Percentiles rank a stretch among this genome's conserved stretches.
Conservation (phyloP, 2,329 filamentous ascomycete species). For the Pseudogymnoascus destructans region DNA sequence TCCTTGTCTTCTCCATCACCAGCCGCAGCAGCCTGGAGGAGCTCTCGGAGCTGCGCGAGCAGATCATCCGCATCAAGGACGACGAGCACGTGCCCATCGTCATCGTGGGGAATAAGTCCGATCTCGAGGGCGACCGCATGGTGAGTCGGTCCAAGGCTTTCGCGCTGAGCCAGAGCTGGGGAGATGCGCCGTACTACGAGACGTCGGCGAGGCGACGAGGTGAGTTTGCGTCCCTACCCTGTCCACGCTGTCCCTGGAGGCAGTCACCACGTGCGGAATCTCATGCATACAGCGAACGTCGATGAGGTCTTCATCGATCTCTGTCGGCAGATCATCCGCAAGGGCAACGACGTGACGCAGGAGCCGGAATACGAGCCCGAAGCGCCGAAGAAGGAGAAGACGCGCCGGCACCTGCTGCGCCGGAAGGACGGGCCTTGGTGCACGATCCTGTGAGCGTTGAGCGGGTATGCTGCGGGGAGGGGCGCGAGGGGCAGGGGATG, state of each 20-base stretch:
- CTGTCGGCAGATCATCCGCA: conserved; percentile 52
- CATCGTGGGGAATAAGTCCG: conserved; percentile 62
- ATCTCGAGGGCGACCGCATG: conserved; percentile 57
- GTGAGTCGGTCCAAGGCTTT: conserved; percentile 54
- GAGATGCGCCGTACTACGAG: conserved; percentile 61
- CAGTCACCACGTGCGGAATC: not conserved
- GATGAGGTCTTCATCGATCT: conserved; percentile 60
- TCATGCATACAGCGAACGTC: conserved; percentile 39
- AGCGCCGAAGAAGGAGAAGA: conserved; percentile 25
- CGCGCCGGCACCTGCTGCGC: conserved; percentile 13
- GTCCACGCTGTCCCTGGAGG: not conserved
- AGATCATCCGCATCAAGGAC: conserved; percentile 62
- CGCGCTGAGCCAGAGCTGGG: conserved; percentile 54
- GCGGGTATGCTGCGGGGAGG: not conserved
- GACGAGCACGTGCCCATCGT: conserved; percentile 57
- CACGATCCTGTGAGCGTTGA: conserved; percentile 27
- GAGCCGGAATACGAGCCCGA: conserved; percentile 22
- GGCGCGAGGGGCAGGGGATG: not conserved
- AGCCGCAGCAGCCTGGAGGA: conserved; percentile 55
- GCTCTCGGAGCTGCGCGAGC: conserved; percentile 57
- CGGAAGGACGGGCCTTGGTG: conserved; percentile 21
- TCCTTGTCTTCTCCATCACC: conserved; percentile 63
- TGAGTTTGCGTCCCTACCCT: conserved; percentile 12
- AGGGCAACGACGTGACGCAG: conserved; percentile 31
- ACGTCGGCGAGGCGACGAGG: conserved; percentile 50